Base-by-base conservation (phyloP, 441 rosid species). In the Erysimum cheiri region DNA sequence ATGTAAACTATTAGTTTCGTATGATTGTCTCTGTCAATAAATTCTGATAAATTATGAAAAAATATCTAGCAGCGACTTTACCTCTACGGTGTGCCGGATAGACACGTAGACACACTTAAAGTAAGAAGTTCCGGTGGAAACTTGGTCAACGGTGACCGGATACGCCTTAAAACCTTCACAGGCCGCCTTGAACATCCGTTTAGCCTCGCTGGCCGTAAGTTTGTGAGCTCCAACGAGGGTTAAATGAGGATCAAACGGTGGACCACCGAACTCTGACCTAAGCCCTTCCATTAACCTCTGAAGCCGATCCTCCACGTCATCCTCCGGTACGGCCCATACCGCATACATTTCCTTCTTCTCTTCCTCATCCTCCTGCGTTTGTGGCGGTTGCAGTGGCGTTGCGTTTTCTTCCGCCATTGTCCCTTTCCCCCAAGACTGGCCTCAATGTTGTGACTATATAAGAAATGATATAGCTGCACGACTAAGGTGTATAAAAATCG, bases 221-320 rank as follows among this genome's bases (percentile, higher is more conserved):
- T 77, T 73, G 59, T 76, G 74, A 22, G 87, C 87, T 11, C 94
- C 93, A 14, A 88, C 90, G 4, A 88, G 93, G 49, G 96, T 92
- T 4, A 88, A 79, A 62, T 92, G 98, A 15, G 96, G 90, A 70
- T 76, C 84, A 80, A 88, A 88, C 71, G 69, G 59, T 6, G 98
- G 93, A 19, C 98, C 95, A 9, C 85, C 86, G 73, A 84, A 92
- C 78, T 86, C 98, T 33, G 89, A 88, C 74, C 87, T 65, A 29
- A 92, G 83, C 40, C 81, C 83, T 33, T 63, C 84, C 92, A 88
- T 87, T 85, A 92, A 47, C 70, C 70, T 81, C 81, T 65, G 64
- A 13, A 87, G 52, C 73, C 88, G 78, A 48, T 67, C 60, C 28
- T 46, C 71, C 65, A 85, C 79, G 61, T 81, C 88, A 2, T 82